These are phyloP conservation scores for Neofusicoccum umdonicola DNA, from an alignment of 2,329 filamentous ascomycete genomes.

Conservation along the genomic window DNA sequence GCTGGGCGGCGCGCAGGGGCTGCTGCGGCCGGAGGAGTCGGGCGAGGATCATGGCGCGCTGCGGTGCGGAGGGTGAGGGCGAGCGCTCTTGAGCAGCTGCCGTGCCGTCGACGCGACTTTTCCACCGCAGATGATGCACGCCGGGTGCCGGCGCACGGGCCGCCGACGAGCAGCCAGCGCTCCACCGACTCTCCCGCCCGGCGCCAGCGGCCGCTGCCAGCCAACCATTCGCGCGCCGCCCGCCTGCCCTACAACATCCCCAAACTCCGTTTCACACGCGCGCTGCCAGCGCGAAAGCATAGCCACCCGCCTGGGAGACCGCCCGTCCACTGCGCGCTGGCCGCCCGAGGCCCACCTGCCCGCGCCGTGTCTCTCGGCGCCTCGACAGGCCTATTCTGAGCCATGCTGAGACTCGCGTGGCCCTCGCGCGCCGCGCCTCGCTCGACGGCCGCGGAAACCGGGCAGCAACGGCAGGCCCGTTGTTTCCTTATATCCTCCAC, in stretches of 20 bases:
- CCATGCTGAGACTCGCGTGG: constrained; percentile 11
- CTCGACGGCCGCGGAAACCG: background rate
- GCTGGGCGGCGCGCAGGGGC: constrained; percentile 30
- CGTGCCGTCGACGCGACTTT: constrained; percentile 8
- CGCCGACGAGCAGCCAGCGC: background rate
- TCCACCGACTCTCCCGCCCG: background rate
- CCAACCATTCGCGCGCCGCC: background rate
- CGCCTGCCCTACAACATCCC: constrained; percentile 3
- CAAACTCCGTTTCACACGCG: constrained; percentile 9
- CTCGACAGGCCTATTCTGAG: constrained; percentile 1
- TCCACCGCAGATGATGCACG: constrained; percentile 14
- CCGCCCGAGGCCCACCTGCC: constrained; percentile 7
- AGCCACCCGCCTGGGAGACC: constrained; percentile 5
- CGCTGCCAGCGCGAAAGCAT: constrained; percentile 13
- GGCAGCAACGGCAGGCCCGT: background rate
- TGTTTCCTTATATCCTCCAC: constrained; percentile 10
- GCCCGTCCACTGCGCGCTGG: constrained; percentile 2
- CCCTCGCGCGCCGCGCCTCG: background rate
- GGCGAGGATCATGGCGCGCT: constrained; percentile 14
- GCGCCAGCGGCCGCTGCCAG: background rate
- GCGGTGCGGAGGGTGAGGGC: constrained; percentile 2
- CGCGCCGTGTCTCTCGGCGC: background rate
- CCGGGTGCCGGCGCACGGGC: background rate
- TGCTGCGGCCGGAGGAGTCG: constrained; percentile 7
- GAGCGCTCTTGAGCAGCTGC: background rate